These are phyloP conservation scores for Chaetoceros tenuissimus DNA, from an alignment of 108 stramenopile genomes.

Conservation along the genomic window DNA sequence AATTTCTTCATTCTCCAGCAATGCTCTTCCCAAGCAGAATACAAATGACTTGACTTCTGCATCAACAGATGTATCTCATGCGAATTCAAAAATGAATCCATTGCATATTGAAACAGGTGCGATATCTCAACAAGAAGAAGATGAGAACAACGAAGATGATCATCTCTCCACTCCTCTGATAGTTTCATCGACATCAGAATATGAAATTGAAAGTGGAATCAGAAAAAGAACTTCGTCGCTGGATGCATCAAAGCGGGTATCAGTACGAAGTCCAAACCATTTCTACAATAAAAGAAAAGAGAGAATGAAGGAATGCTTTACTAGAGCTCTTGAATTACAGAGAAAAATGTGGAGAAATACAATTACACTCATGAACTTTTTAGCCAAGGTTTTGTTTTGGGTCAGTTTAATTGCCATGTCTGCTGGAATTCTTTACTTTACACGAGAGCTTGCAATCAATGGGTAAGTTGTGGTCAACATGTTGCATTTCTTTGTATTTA, in stretches of 20 bases:
- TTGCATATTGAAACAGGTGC: not conserved
- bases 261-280: not conserved
- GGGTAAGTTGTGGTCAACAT: conserved; percentile 30
- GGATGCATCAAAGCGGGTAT: not conserved
- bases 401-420: conserved; percentile 40
- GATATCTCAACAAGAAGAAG: no score
- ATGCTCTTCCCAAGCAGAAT: not conserved
- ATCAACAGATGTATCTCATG: not conserved
- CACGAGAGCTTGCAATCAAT: conserved; percentile 70
- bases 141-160: not conserved
- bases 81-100: no score
- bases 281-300: not conserved
- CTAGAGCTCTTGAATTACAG: not conserved
- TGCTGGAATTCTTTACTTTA: conserved; percentile 66
- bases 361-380: conserved; percentile 57
- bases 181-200: not conserved
- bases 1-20: not conserved
- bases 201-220: not conserved
- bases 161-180: not conserved
- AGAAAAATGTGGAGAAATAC: conserved; percentile 15
- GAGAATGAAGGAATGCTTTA: not conserved
- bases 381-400: conserved; percentile 65
- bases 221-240: not conserved
- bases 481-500: not conserved
- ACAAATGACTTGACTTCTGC: not conserved